phyloP scores from a whole-genome alignment of 129 eudicot species.

The Flaveria sonorensis region DNA sequence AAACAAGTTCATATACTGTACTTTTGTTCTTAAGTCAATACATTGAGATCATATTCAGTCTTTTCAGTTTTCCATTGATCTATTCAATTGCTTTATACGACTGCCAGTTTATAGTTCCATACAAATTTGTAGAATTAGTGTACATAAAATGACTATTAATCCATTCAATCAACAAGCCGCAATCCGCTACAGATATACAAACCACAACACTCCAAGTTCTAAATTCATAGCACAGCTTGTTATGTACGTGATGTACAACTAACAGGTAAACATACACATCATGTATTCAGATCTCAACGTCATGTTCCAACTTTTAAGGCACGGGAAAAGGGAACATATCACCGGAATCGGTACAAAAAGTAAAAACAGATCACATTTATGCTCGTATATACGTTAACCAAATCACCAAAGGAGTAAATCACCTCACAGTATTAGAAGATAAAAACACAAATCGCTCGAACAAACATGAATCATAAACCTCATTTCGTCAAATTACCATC shows the following conservation, averaged over 20 bases:
- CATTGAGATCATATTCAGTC: background rate
- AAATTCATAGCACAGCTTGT: background rate
- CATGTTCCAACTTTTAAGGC: constrained; percentile 4
- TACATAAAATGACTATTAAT: too few relatives aligned
- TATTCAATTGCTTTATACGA: background rate
- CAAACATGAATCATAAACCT: constrained; percentile 13
- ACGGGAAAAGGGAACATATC: background rate
- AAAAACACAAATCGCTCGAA: background rate
- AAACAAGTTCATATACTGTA: background rate
- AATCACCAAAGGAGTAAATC: background rate
- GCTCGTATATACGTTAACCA: background rate
- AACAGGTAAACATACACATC: background rate
- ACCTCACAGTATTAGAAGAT: background rate
- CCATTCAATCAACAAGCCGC: too few relatives aligned
- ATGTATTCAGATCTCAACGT: constrained; percentile 6
- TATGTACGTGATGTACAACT: constrained; percentile 5
- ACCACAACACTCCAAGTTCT: too few relatives aligned
- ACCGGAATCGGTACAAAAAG: background rate
- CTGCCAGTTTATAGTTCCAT: background rate
- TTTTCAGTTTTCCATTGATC: background rate
- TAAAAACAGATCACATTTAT: background rate
- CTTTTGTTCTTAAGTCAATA: background rate
- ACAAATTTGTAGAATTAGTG: background rate
- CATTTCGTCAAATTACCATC: background rate
- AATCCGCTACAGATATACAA: too few relatives aligned